Base-by-base conservation (phyloP, 2,329 filamentous ascomycete genomes). In the Trichoderma cornu-damae region DNA sequence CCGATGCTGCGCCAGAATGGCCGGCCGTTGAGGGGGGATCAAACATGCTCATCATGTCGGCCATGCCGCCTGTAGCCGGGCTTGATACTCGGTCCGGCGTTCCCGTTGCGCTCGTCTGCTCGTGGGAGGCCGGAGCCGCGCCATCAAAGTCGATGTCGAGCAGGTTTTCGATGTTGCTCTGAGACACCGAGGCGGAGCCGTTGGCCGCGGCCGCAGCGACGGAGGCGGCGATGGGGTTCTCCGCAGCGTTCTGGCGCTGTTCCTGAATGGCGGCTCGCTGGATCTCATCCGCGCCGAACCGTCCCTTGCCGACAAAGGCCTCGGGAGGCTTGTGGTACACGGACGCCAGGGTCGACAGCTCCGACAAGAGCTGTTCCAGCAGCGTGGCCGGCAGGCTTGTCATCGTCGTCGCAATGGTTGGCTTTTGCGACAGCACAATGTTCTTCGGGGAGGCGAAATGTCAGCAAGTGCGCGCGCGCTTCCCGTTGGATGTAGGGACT, bases 261-360 rank as follows among this genome's bases (percentile, higher is more conserved):
- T 99, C 94, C 77, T 96, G 92, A 69, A 99, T 96, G 60, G 94
- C 94, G 50, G 93, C 93, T 64, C 88, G 87, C 73, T 97, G 94
- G 68, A 99, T 90, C 60, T 90, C 91, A 72, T 96, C 92, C 48
- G 94, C 92, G 35, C 93, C 94, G 65, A 90, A 96, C 43, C 93
- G 86, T 40, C 94, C 94, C 74, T 96, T 91, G 64, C 94, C 94
- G 58, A 99, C 87, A 73, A 99, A 99, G n/a, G 93, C 91, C 80
- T 96, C 90, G 43, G 94, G 92, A 7, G 92, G 92, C 76, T 96
- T 97, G 82, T 99, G 94, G 75, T 99, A 99, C 20, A 99, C 94
- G 1, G 93, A 97, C 6, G 94, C 91, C 28, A 99, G 82, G 8
- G 94, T 96, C 11, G 93, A 97, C 30, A 99, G 83, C 72, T 99